These are phyloP conservation scores for Phytophthora sp. DNA, from an alignment of 352 stramenopile genomes.

Conservation along the genomic window DNA sequence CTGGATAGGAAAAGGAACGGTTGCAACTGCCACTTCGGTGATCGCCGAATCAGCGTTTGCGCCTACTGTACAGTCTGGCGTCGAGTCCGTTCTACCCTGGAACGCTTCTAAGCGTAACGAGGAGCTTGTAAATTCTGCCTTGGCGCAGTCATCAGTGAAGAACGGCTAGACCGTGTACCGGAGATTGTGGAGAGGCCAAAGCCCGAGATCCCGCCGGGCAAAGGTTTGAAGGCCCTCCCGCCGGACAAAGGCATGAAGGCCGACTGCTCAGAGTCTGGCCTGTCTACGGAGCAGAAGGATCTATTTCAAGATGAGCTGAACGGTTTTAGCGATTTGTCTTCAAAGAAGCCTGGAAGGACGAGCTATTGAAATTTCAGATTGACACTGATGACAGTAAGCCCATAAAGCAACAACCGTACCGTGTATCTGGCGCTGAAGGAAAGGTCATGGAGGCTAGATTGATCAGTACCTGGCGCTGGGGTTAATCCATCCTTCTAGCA, in stretches of 20 bases:
- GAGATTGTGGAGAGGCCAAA: no score
- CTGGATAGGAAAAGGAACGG: background rate
- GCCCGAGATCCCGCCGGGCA: background rate
- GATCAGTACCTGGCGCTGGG: slow-evolving; percentile 5
- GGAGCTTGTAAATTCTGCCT: no score
- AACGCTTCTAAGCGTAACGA: no score
- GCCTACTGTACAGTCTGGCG: no score
- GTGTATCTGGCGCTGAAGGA: slow-evolving; percentile 2
- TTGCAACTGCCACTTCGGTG: background rate
- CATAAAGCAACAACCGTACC: slow-evolving; percentile 13
- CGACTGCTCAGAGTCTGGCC: background rate
- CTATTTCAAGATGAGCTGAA: background rate
- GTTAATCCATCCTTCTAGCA: background rate
- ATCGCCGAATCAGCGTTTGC: slow-evolving; percentile 1
- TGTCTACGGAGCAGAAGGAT: background rate
- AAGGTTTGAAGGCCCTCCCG: background rate
- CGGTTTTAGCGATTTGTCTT: background rate
- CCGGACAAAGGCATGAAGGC: background rate
- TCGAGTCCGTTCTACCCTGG: no score
- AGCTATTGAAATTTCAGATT: slow-evolving; percentile 9
- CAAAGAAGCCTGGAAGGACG: background rate
- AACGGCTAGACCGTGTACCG: no score
- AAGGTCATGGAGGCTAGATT: slow-evolving; percentile 9
- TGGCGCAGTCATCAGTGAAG: no score
- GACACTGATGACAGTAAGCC: slow-evolving; percentile 2